Evolutionary conservation across 192 early-diverging fungal species (phyloP), one percentile per base, ranked within the genome.

Genomic region (Mycoemilia scoparia): DNA sequence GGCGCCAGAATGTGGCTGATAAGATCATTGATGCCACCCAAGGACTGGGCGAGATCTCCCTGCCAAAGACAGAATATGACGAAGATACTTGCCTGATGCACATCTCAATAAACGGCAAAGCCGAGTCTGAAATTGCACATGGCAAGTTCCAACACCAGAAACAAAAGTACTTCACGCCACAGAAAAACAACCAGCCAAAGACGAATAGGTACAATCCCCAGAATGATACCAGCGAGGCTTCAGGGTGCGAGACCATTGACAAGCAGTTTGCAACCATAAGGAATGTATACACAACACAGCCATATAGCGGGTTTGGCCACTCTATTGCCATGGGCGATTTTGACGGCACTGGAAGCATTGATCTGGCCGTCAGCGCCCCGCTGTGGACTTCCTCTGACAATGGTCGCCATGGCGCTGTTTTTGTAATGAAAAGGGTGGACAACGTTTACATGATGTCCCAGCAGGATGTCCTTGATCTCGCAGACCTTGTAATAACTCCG

Each of bases 241-340:
- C n/a, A n/a, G 32, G 22, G 7, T 53, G 52, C 18, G 28, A 40
- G 5, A 26, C 46, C 32, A 28, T 64, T 2, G 63, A 51, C n/a
- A 43, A 67, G 7, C 42, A 53, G 13, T 58, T 66, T 26, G 55
- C 63, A 3, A 41, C 50, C 24, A 37, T 38, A 32, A 56, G 49
- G 49, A 52, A 62, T 39, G 25, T 62, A 4, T 62, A 62, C 32
- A 38, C 59, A 13, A 51, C 50, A 1, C 46, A 43, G 29, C 38
- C 60, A n/a, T 76, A 74, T 45, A 66, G 69, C 4, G 65, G 60
- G 4, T 54, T 91, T 11, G 87, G 84, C 7, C 67, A 69, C 18
- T 59, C 67, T 2, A 49, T 69, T 10, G 68, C 53, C 3, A 35
- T 45, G 0, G 87, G 84, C 9, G 74, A 86, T 38, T 91, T 86